phyloP scores from a whole-genome alignment of 2,329 filamentous ascomycete genomes.

The Emmonsia crescens region DNA sequence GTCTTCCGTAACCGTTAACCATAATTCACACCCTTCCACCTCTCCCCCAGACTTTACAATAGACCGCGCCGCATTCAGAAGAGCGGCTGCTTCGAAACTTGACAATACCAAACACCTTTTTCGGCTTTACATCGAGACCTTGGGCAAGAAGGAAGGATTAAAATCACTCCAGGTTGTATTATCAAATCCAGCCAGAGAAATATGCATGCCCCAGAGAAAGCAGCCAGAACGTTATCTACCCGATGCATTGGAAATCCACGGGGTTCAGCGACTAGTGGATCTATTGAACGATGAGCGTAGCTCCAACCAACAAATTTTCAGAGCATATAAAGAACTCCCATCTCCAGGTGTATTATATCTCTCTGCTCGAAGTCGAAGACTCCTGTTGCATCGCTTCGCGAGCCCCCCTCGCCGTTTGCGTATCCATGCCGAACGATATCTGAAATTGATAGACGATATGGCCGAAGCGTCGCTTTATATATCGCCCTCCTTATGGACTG shows the following conservation, averaged over 20 bases:
- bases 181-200: constrained; percentile 13
- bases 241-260: constrained; percentile 22
- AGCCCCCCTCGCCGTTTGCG: constrained; percentile 33
- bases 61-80: constrained; percentile 1
- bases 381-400: constrained; percentile 58
- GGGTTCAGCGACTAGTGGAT: constrained; percentile 29
- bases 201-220: constrained; percentile 6
- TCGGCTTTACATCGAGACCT: constrained; percentile 8
- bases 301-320: constrained; percentile 41
- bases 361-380: constrained; percentile 43
- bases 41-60: background rate
- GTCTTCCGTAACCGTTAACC: background rate
- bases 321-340: constrained; percentile 43
- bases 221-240: constrained; percentile 6
- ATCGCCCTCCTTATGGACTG: constrained; percentile 64
- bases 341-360: constrained; percentile 45
- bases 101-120: constrained; percentile 7
- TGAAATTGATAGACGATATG: constrained; percentile 74
- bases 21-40: background rate
- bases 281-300: constrained; percentile 35
- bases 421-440: constrained; percentile 62
- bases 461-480: constrained; percentile 61
- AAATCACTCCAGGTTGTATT: constrained; percentile 11
- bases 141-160: constrained; percentile 12
- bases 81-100: background rate